These are phyloP conservation scores for Phycomyces blakesleeanus DNA, from an alignment of 192 early-diverging fungal species.

Conservation along the genomic window DNA sequence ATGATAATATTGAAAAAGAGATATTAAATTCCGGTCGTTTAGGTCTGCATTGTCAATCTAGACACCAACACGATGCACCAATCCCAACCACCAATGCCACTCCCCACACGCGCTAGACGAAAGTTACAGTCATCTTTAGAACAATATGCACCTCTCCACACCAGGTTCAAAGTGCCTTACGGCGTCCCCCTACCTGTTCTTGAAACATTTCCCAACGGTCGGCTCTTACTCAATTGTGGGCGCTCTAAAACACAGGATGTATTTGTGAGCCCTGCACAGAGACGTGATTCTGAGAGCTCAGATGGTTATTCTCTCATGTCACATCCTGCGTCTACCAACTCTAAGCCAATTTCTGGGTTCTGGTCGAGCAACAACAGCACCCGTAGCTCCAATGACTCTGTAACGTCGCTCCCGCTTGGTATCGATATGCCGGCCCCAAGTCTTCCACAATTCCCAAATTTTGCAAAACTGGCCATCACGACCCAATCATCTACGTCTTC, in stretches of 20 bases:
- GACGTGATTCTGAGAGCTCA: slow-evolving; percentile 16
- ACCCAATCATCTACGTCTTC: slow-evolving; percentile 1
- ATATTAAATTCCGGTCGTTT: slow-evolving; percentile 1
- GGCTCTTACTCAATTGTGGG: slow-evolving; percentile 38
- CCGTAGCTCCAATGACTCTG: slow-evolving; percentile 22
- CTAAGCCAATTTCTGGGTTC: slow-evolving; percentile 6
- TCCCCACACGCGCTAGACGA: slow-evolving; percentile 60
- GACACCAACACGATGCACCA: slow-evolving; percentile 61
- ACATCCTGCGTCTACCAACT: slow-evolving; percentile 12
- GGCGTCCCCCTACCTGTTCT: slow-evolving; percentile 57
- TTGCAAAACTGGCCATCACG: slow-evolving; percentile 14
- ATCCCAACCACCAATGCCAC: slow-evolving; percentile 31
- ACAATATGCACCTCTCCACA: slow-evolving; percentile 45
- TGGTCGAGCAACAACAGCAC: slow-evolving; percentile 16
- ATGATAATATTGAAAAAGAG: neutral
- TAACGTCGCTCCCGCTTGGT: slow-evolving; percentile 2
- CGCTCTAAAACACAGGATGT: slow-evolving; percentile 32
- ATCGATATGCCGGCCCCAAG: slow-evolving; percentile 2
- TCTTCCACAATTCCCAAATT: slow-evolving; percentile 24
- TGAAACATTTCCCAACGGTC: slow-evolving; percentile 56
- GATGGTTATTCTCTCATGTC: slow-evolving; percentile 16
- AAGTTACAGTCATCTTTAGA: slow-evolving; percentile 62
- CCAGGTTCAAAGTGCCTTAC: slow-evolving; percentile 35
- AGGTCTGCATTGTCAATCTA: slow-evolving; percentile 65
- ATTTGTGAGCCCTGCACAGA: slow-evolving; percentile 19